Percentiles rank a stretch among this genome's conserved stretches.
phyloP scores from a whole-genome alignment of 148 eudicot genomes.

The Persicaria maculosa region DNA sequence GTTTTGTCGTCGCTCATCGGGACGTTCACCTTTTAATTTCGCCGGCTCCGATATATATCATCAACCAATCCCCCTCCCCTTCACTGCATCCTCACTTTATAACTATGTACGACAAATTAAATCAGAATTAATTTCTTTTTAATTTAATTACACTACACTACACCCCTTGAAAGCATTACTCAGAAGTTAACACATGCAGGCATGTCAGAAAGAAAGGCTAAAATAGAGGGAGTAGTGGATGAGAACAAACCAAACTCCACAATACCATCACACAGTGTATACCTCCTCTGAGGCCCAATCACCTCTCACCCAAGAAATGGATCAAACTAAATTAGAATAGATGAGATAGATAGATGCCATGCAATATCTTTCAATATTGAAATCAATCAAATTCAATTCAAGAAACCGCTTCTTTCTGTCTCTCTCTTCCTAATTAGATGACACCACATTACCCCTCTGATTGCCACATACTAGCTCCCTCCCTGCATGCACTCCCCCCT shows the following conservation, averaged over 20 bases:
- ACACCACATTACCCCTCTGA: background rate
- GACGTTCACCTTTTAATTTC: background rate
- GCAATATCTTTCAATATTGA: too few species aligned
- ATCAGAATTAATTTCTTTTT: too few species aligned
- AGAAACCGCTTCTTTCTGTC: too few species aligned
- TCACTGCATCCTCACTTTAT: background rate
- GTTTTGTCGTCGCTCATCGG: too few species aligned
- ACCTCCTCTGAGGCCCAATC: background rate
- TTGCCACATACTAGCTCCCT: background rate
- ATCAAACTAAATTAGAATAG: too few species aligned
- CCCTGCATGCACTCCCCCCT: slow-evolving; percentile 6
- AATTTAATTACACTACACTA: too few species aligned
- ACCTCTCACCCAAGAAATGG: too few species aligned
- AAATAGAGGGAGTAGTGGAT: background rate
- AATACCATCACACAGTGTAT: background rate
- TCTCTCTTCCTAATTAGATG: background rate
- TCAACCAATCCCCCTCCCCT: background rate
- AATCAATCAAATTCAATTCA: too few species aligned
- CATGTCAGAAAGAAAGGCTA: slow-evolving; percentile 1
- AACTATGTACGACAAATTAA: background rate
- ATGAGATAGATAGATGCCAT: too few species aligned
- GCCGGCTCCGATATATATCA: background rate
- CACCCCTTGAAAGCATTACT: too few species aligned
- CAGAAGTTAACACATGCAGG: background rate
- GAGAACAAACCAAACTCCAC: background rate